Conservation (phyloP, 2,329 filamentous ascomycete species). For the Apiospora phragmitis region DNA sequence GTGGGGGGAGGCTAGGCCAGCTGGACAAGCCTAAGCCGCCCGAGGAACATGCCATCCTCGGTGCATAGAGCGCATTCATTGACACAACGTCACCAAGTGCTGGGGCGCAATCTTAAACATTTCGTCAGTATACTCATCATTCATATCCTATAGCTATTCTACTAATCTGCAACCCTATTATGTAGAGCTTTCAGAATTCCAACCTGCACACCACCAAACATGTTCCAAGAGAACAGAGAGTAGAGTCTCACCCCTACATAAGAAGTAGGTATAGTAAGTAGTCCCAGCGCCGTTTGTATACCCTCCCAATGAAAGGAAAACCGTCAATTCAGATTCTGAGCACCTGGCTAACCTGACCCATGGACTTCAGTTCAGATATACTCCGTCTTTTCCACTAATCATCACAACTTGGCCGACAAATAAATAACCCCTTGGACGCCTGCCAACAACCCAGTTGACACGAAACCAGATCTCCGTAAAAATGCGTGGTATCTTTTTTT, state of each 20-base stretch:
- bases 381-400: background rate
- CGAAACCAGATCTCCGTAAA: background rate
- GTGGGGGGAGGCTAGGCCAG: no score
- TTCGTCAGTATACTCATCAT: background rate
- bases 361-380: background rate
- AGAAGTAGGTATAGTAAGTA: background rate
- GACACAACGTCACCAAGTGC: background rate
- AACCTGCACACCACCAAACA: background rate
- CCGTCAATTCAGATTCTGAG: background rate
- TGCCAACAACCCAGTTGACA: background rate
- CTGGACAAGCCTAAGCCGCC: no score
- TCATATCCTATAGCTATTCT: conserved; percentile 1
- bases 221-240: background rate
- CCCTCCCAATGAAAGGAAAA: background rate
- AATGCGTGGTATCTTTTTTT: conserved; percentile 6
- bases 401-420: background rate
- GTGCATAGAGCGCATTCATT: no score
- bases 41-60: no score
- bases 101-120: background rate
- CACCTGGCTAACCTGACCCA: background rate
- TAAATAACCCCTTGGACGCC: background rate
- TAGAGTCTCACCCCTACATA: background rate
- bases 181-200: background rate
- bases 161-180: background rate
- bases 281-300: background rate